Conservation (phyloP, 1,139 yeast genomes). For the Scheffersomyces segobiensis region DNA sequence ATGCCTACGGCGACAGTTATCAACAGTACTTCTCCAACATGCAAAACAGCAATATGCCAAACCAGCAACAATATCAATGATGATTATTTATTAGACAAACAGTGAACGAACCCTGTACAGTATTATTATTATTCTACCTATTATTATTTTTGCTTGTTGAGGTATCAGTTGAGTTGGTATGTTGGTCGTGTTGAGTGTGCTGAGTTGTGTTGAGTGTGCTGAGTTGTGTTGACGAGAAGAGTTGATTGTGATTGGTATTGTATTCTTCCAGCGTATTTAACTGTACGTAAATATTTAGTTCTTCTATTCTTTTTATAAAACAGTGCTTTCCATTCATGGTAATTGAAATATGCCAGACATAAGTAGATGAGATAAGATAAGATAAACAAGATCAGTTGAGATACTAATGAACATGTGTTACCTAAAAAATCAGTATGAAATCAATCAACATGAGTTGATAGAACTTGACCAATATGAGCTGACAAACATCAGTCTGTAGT, state of each 20-base stretch:
- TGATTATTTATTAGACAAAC: not conserved
- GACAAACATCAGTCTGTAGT: too few species aligned
- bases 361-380: not conserved
- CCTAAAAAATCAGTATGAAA: too few species aligned
- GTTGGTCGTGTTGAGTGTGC: constrained; percentile 2
- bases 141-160: constrained; percentile 5
- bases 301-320: not conserved
- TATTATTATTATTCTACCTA: constrained; percentile 3
- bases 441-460: not conserved
- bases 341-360: not conserved
- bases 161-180: not conserved
- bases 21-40: constrained; percentile 62
- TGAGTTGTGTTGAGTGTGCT: not conserved
- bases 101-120: constrained; percentile 1
- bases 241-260: not conserved
- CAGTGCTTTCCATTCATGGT: not conserved
- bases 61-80: constrained; percentile 45
- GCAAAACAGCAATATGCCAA: constrained; percentile 49
- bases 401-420: too few species aligned
- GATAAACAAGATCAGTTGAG: not conserved
- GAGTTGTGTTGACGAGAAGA: not conserved
- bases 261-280: not conserved
- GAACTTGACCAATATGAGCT: too few species aligned
- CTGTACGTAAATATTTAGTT: not conserved
- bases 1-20: constrained; percentile 43